These are phyloP conservation scores for Melaleuca alternifolia DNA, from an alignment of 345 rosid species.

Conservation along the genomic window DNA sequence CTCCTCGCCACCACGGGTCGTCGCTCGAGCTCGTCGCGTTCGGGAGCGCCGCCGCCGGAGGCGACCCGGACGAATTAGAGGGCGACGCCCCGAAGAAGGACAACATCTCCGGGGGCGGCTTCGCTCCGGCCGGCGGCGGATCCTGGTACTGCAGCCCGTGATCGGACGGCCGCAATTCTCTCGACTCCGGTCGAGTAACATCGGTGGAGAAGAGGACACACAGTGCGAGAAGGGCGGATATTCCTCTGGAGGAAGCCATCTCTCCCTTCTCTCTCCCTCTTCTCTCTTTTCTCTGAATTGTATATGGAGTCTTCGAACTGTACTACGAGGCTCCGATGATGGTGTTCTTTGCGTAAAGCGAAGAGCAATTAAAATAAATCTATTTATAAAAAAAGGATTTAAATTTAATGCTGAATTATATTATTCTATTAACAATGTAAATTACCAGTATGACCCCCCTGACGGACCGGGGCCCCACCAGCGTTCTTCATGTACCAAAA, in stretches of 20 bases:
- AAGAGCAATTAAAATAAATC: neutral
- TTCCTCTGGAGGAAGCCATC: neutral
- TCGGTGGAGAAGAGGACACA: neutral
- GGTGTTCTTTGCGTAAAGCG: neutral
- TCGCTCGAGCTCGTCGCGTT: neutral
- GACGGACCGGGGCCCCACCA: no score
- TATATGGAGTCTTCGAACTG: neutral
- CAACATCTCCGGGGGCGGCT: neutral
- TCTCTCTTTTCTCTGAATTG: neutral
- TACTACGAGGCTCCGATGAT: neutral
- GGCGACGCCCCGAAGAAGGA: conserved; percentile 8
- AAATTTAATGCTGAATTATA: no score
- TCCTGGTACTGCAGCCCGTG: conserved; percentile 13
- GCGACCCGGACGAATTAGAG: neutral
- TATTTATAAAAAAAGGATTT: no score
- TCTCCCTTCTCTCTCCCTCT: neutral
- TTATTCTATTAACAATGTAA: no score
- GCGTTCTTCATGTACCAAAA: neutral
- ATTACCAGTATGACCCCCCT: no score
- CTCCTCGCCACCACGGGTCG: neutral
- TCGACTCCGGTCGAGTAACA: neutral
- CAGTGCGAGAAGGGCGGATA: neutral
- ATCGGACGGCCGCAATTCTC: conserved; percentile 13
- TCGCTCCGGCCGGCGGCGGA: neutral
- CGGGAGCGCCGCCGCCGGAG: neutral